A percentile compares a stretch with the other conserved stretches of the same genome.
These are phyloP conservation scores for Geranium incanum DNA, from an alignment of 441 rosid species.

Conservation along the genomic window DNA sequence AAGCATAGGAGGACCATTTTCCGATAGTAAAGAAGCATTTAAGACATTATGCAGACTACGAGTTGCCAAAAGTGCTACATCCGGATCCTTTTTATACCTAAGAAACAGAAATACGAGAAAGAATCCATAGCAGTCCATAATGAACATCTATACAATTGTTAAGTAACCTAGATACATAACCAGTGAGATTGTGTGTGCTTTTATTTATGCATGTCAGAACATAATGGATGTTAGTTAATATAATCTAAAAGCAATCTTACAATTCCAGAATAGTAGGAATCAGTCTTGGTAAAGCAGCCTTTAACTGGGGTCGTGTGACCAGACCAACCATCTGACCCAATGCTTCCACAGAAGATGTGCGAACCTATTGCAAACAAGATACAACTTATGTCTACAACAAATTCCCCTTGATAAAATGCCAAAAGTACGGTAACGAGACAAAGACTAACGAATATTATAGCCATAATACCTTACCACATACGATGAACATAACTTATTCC, in stretches of 20 bases:
- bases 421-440: background rate
- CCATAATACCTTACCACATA: background rate
- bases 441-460: background rate
- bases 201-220: background rate
- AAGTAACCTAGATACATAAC: background rate
- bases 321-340: conserved; percentile 97
- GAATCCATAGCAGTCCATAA: conserved; percentile 1
- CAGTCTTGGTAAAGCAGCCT: conserved; percentile 89
- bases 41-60: conserved; percentile 74
- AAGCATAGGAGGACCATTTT: conserved; percentile 96
- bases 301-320: conserved; percentile 69
- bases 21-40: conserved; percentile 71
- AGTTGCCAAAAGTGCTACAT: conserved; percentile 73
- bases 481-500: background rate
- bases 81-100: conserved; percentile 85
- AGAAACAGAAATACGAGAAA: conserved; percentile 19
- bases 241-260: conserved; percentile 41
- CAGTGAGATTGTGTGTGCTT: background rate
- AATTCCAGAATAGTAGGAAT: conserved; percentile 81
- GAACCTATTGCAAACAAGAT: conserved; percentile 51
- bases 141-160: background rate
- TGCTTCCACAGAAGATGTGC: conserved; percentile 85
- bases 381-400: conserved; percentile 8
- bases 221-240: background rate
- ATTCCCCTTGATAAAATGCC: background rate